A percentile compares a stretch with the other conserved stretches of the same genome.
Evolutionary conservation across 2,329 filamentous ascomycete species (phyloP).

Genomic region (Cadophora sp.): DNA sequence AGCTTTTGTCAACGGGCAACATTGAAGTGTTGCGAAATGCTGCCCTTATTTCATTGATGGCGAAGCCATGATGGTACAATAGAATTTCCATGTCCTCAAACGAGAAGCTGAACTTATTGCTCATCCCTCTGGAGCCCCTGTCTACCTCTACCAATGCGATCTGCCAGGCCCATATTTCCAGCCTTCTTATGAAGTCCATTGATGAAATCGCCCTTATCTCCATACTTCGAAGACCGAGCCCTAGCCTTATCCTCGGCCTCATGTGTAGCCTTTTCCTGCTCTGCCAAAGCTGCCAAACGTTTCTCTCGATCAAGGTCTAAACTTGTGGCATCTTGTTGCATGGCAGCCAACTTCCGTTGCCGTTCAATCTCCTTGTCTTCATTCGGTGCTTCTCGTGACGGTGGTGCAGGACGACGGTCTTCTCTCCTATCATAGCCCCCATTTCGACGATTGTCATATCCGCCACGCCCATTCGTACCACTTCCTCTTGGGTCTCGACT

Average conservation of each 20-base stretch:
- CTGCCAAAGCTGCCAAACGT: constrained; percentile 70
- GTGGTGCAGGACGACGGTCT: constrained; percentile 34
- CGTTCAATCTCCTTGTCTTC: constrained; percentile 59
- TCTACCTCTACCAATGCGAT: constrained; percentile 57
- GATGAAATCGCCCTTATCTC: constrained; percentile 69
- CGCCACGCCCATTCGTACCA: constrained; percentile 31
- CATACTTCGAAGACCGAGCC: constrained; percentile 63
- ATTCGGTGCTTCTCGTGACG: constrained; percentile 31
- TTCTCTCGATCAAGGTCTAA: constrained; percentile 74
- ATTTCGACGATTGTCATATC: constrained; percentile 34
- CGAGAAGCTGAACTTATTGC: constrained; percentile 25
- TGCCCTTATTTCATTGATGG: not conserved
- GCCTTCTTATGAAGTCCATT: constrained; percentile 67
- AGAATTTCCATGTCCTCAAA: not conserved
- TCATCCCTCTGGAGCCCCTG: constrained; percentile 56
- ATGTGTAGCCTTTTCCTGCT: constrained; percentile 66
- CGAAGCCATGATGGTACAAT: not conserved
- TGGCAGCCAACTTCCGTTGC: constrained; percentile 72
- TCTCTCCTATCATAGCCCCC: constrained; percentile 40
- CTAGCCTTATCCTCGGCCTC: constrained; percentile 72
- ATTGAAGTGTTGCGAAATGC: not conserved
- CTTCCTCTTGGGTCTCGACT: constrained; percentile 34
- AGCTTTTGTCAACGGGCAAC: no score
- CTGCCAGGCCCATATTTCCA: constrained; percentile 57
- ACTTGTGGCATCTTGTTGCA: constrained; percentile 74